Base-by-base conservation (phyloP, 78 protist genomes). In the Protostelium mycophagum region DNA sequence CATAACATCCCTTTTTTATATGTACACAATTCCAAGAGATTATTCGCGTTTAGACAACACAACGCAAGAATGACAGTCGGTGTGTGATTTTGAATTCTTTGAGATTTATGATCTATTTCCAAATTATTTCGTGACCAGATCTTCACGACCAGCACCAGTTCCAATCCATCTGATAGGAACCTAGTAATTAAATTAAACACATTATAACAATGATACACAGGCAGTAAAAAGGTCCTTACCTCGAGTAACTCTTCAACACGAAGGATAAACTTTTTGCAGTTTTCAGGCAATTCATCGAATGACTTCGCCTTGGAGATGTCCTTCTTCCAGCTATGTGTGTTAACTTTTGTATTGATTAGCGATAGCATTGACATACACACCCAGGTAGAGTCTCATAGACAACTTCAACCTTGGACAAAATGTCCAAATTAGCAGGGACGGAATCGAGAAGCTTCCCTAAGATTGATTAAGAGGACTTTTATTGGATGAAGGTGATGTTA, bases 281-380 rank as follows among this genome's bases (percentile, higher is more conserved):
- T 73, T 34, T 28, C 92, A 73, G 98, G 98, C 35, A 97, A 94
- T 1, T 87, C 96, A 9, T 87, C 95, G 38, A 39, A 96, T 29
- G 28, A 38, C 35, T 91, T 92, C 10, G 34, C 73, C 83, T 89
- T 29, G n/a, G 92, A 63, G 88, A 95, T 88, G 88, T 89, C 87
- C 37, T 36, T 39, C n/a, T 85, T 90, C 99, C 99, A 97, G 38
- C 97, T 51, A n/a, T n/a, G n/a, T n/a, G n/a, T n/a, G n/a, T n/a
- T n/a, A n/a, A n/a, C n/a, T n/a, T n/a, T n/a, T 5, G 16, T 51
- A 5, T 51, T 16, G 31, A 51, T 51, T 16, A 51, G 73, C 5
- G 5, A 5, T 51, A 25, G 31, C 73, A 51, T 51, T 5, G 31
- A 51, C 73, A 51, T 51, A 51, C 73, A 25, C 73, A 51, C 73